Conservation (phyloP, 495 filamentous ascomycete genomes). For the Rhizodiscina lignyota region DNA sequence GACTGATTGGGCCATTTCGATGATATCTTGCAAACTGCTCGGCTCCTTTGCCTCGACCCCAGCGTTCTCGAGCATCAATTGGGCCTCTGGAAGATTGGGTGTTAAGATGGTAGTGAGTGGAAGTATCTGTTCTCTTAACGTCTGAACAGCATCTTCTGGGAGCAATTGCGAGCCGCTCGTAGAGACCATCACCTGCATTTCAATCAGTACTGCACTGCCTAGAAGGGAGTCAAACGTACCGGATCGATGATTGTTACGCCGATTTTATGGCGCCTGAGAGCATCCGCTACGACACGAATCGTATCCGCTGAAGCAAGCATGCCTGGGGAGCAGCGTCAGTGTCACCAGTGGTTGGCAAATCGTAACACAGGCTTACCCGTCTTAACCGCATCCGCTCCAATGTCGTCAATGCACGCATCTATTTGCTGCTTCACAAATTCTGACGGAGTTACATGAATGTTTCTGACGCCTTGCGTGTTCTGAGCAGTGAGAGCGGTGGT, state of each 20-base stretch:
- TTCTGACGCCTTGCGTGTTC: constrained; percentile 72
- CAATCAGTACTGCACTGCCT: neutral
- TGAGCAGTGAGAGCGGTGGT: constrained; percentile 91
- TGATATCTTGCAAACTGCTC: constrained; percentile 39
- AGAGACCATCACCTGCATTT: constrained; percentile 73
- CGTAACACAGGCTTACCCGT: constrained; percentile 47
- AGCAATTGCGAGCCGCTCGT: constrained; percentile 69
- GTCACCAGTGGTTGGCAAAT: constrained; percentile 1
- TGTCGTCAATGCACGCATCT: constrained; percentile 63
- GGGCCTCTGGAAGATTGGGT: constrained; percentile 84
- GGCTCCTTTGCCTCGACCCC: constrained; percentile 32
- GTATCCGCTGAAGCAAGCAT: constrained; percentile 77
- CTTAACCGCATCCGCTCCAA: constrained; percentile 83
- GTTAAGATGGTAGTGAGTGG: constrained; percentile 67
- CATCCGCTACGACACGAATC: constrained; percentile 56
- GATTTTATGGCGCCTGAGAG: constrained; percentile 41
- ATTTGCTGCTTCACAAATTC: constrained; percentile 74
- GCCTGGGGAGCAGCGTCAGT: constrained; percentile 37
- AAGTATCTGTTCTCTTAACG: constrained; percentile 49
- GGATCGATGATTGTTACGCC: constrained; percentile 66
- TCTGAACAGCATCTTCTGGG: constrained; percentile 47
- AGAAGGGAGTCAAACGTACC: constrained; percentile 26
- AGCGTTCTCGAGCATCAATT: constrained; percentile 46
- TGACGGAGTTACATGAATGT: constrained; percentile 63
- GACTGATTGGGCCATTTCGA: constrained; percentile 48